Base-by-base conservation (phyloP, 1,284 basidiomycete species). In the Spongispora temasekensis region DNA sequence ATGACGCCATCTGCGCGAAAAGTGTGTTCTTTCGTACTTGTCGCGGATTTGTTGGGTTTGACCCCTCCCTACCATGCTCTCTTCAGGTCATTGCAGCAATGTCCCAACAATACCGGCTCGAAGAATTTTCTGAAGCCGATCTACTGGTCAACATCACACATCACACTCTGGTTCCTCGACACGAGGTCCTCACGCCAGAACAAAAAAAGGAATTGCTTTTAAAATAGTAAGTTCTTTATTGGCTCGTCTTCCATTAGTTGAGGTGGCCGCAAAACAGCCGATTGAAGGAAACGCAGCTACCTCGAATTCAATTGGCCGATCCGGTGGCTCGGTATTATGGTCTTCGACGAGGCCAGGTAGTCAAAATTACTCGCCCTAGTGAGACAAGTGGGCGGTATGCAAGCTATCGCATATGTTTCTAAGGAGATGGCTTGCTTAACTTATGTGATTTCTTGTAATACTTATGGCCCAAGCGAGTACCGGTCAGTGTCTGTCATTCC, bases 301-400 rank as follows among this genome's bases (percentile, higher is more conserved):
- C 97, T 55, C 90, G 97, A 37, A 99, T 99, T 68, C 96, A 98
- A 78, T 77, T 97, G 57, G 89, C 89, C 21, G 97, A 99, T 77
- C 97, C 97, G 6, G 97, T 99, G 15, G 95, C 97, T 40, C 87
- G 95, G 64, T 99, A 99, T 77, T 99, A 98, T 79, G 97, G 97
- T 55, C 84, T 99, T 62, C 86, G 89, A 71, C 85, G 97, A 63
- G 96, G 97, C 25, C 94, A 98, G 76, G 97, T 99, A 40, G 97
- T 99, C 75, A 98, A 98, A 81, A 99, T 99, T 69, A 99, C 93
- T 62, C 83, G 97, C 71, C 93, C 95, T 27, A 95, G 93, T 75
- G 97, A 99, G 82, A 99, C 97, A 19, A 93, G 92, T 66, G 97
- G 97, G 64, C 86, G 97, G 69, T 98, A 96, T 73, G 93, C 93